Evolutionary conservation across 73 alveolate genomes (phyloP).

Genomic region (Paramecium bursaria): DNA sequence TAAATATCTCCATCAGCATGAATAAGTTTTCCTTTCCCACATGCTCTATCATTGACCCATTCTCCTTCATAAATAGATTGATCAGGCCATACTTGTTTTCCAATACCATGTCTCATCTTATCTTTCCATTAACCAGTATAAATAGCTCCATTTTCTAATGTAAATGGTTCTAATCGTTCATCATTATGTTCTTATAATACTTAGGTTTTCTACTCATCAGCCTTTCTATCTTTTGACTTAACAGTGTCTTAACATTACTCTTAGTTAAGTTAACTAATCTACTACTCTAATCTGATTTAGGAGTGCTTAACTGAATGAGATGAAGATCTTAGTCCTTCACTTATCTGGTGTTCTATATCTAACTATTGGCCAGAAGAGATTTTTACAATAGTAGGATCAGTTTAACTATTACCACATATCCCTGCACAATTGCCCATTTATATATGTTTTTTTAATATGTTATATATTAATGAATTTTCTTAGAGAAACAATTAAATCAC

Average conservation of each 20-base stretch:
- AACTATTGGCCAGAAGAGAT: background rate
- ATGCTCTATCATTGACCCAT: conserved; percentile 79
- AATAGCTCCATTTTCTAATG: conserved; percentile 66
- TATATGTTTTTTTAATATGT: too few species aligned
- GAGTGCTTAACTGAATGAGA: background rate
- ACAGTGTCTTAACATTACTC: background rate
- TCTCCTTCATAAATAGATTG: conserved; percentile 77
- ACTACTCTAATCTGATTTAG: background rate
- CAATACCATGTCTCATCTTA: conserved; percentile 75
- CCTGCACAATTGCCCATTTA: conserved; percentile 30
- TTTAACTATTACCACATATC: conserved; percentile 8
- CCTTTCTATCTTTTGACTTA: background rate
- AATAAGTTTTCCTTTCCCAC: conserved; percentile 80
- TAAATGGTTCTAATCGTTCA: conserved; percentile 58
- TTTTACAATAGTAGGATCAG: conserved; percentile 18
- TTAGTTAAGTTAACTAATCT: background rate
- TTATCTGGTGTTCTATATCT: conserved; percentile 13
- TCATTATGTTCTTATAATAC: background rate
- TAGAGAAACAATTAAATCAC: too few species aligned
- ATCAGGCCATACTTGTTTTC: conserved; percentile 77
- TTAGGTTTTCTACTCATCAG: conserved; percentile 26
- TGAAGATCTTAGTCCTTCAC: background rate
- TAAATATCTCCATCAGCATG: conserved; percentile 81
- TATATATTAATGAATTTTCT: too few species aligned
- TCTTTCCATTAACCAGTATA: conserved; percentile 69